Percentiles rank a stretch among this genome's conserved stretches.
phyloP scores from a whole-genome alignment of 2,329 filamentous ascomycete genomes.

The Mycosphaerella sp. region DNA sequence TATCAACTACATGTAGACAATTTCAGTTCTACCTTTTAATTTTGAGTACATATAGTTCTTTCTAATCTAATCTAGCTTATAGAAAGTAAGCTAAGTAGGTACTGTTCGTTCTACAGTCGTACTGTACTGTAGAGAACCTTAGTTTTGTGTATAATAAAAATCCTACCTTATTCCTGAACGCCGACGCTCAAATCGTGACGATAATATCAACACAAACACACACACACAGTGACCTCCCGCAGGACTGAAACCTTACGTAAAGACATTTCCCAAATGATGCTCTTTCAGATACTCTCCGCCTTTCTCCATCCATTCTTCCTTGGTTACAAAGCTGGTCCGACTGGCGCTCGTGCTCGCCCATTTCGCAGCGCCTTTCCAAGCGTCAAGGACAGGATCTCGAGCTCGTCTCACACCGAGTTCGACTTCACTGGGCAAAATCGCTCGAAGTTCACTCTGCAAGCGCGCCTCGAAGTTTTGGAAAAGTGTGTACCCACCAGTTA shows the following conservation, averaged over 20 bases:
- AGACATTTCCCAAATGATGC: conserved; percentile 42
- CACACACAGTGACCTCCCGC: too few species aligned
- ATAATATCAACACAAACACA: too few species aligned
- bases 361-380: conserved; percentile 85
- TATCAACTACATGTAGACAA: too few species aligned
- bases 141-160: too few species aligned
- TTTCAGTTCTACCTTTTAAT: too few species aligned
- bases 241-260: neutral
- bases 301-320: conserved; percentile 84
- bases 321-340: conserved; percentile 60
- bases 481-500: conserved; percentile 87
- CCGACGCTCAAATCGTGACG: too few species aligned
- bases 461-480: conserved; percentile 84
- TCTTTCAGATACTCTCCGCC: conserved; percentile 86
- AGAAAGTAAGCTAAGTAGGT: too few species aligned
- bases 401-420: conserved; percentile 67
- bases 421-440: conserved; percentile 63
- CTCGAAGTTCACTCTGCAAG: conserved; percentile 64
- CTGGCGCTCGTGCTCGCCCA: conserved; percentile 65
- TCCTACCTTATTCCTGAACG: too few species aligned
- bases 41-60: too few species aligned
- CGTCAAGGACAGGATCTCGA: conserved; percentile 71
- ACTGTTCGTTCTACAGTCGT: too few species aligned
- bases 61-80: too few species aligned
- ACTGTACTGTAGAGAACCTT: too few species aligned